Evolutionary conservation across 2,329 filamentous ascomycete genomes (phyloP), one percentile per base, ranked within the genome.

Genomic region (Stachybotrys chlorohalonatus): DNA sequence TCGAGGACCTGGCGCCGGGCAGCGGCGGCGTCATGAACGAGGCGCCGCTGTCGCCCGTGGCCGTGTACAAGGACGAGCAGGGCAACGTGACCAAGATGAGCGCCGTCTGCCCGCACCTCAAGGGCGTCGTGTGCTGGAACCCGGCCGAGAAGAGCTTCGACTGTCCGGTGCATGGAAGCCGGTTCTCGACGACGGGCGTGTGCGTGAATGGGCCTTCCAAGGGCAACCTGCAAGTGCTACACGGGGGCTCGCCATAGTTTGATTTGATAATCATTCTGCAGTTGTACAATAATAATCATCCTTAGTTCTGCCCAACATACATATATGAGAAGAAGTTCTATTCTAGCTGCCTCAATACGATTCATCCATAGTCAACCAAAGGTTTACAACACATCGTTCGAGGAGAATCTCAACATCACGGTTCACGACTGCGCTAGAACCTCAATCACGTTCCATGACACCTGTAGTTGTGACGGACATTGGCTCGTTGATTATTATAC

Each of bases 111-210:
- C 79, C 81, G 6, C 79, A 83, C 59, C 57, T 83, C 65, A 73
- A 79, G 55, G 80, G 77, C 1, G 75, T 83, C 0, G 72, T 83
- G 0, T 79, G 77, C 62, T 83, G 80, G 79, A 83, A 83, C 56
- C 58, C 65, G 6, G 67, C 68, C 0, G 78, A 81, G 65, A 79
- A 77, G 67, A 76, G 71, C 52, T 82, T 74, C 67, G 80, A 83
- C 63, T 83, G 58, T 58, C 79, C 80, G 0, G 65, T 75, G 0
- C 73, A 75, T 55, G 73, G 73, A 1, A 75, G 71, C 53, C 63
- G 73, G 8, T 75, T 62, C 16, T 61, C 59, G 4, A 56, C 55
- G 7, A 57, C 59, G 52, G 59, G 58, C n/a, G 53, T 58, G 8
- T 60, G 59, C 31, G 55, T 62, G 0, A 62, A 58, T 49, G 59